Conservation (phyloP, 78 protist genomes). For the Dictyostelium capitatum region DNA sequence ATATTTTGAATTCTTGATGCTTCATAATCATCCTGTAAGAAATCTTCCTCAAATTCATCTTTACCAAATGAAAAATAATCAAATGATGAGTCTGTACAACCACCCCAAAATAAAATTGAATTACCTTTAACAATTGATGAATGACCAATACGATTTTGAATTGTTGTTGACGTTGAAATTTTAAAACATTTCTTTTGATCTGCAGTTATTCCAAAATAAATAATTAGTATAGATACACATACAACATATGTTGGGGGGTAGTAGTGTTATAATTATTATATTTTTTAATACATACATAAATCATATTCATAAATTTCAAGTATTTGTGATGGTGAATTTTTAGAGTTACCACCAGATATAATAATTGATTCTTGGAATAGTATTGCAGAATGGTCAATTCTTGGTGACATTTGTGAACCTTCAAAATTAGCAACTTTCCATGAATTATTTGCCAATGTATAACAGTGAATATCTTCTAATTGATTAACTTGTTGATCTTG, state of each 20-base stretch:
- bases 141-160: conserved; percentile 44
- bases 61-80: conserved; percentile 75
- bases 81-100: conserved; percentile 44
- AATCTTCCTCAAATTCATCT: conserved; percentile 70
- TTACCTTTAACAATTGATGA: conserved; percentile 23
- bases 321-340: neutral
- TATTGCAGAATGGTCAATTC: conserved; percentile 60
- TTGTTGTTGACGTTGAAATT: conserved; percentile 27
- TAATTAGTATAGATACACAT: neutral
- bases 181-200: conserved; percentile 59
- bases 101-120: conserved; percentile 22
- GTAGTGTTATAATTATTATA: neutral
- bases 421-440: conserved; percentile 16
- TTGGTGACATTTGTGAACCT: conserved; percentile 31
- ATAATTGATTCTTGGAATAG: conserved; percentile 59
- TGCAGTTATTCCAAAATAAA: neutral
- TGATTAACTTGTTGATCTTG: conserved; percentile 19
- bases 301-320: conserved; percentile 67
- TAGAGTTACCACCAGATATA: conserved; percentile 61
- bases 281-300: conserved; percentile 31
- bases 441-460: conserved; percentile 30
- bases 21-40: conserved; percentile 69
- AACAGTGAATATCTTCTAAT: conserved; percentile 2
- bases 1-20: conserved; percentile 60
- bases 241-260: no score